Evolutionary conservation across 169 alveolate species (phyloP).

Genomic region (Toxoplasma gondii): DNA sequence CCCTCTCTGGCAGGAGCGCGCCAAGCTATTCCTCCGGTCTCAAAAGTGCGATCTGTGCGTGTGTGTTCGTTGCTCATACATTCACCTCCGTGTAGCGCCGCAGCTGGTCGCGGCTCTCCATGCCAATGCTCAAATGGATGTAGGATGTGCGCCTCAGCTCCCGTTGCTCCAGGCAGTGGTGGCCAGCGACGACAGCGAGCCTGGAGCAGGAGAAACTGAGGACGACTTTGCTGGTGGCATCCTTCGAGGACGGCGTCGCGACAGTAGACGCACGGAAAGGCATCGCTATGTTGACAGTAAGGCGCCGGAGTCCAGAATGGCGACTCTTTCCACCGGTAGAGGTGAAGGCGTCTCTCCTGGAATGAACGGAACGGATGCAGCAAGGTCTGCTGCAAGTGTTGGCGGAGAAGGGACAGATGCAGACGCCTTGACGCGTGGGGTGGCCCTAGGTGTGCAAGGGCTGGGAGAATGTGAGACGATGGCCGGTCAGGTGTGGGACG

Average conservation of each 20-base stretch:
- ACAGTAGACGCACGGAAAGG: background rate
- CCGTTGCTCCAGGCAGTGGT: slow-evolving; percentile 23
- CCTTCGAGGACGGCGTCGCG: background rate
- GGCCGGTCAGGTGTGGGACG: background rate
- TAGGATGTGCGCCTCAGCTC: slow-evolving; percentile 23
- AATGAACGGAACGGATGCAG: background rate
- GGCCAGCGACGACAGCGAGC: slow-evolving; percentile 12
- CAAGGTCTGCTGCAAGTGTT: background rate
- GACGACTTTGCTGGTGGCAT: background rate
- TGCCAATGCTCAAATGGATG: slow-evolving; percentile 17
- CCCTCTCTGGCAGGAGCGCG: background rate
- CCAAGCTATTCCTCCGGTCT: background rate
- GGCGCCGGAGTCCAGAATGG: too few species aligned
- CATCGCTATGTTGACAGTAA: too few species aligned
- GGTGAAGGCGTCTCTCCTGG: background rate
- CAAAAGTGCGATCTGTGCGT: slow-evolving; percentile 25
- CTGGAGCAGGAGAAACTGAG: background rate
- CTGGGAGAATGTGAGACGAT: background rate
- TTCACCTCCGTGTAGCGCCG: slow-evolving; percentile 30
- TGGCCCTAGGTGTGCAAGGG: background rate
- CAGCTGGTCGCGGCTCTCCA: slow-evolving; percentile 50
- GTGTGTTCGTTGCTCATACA: background rate
- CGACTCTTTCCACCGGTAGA: too few species aligned
- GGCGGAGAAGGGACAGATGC: background rate
- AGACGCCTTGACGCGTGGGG: background rate